Base-by-base conservation (phyloP, 1,284 basidiomycete species). In the Mrakiaceae sp. region DNA sequence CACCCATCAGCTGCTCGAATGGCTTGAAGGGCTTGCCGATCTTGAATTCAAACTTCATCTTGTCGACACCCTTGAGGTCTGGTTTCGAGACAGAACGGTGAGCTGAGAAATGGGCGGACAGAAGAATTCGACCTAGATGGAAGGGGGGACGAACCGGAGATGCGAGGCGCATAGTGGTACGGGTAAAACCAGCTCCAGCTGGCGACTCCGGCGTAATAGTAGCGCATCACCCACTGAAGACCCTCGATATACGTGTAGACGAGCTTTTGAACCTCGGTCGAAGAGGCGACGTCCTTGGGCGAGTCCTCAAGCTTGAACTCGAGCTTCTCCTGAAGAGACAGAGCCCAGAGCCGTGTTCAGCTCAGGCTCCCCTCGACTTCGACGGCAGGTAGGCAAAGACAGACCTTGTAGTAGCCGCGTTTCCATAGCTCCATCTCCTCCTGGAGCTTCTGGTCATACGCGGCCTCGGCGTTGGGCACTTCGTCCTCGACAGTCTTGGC, bases 161-260 rank as follows among this genome's bases (percentile, higher is more conserved):
- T 94, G 60, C 91, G 84, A 12, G 93, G 95, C 0, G 95, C 88
- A 75, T 96, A 98, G 75, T 98, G 95, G 75, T 97, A 98, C 74
- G 94, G 81, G 78, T 98, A 98, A 80, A 97, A 98, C 96, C 96
- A 98, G 42, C 90, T 84, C 95, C 95, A 98, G 5, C 91, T 94
- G 2, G 90, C 89, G 12, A 97, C 93, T 48, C 95, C 95, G 69
- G 88, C 86, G 77, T 98, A 98, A 76, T 98, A 98, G 77, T 98
- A 98, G 74, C 93, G 88, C 84, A 98, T 87, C 46, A 98, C 92
- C 96, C 95, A 98, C 74, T 98, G 96, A 67, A 98, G 78, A 0
- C 95, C 96, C 74, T 98, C 92, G 50, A 92, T 83, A 75, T 97
- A 98, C 67, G 85, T 83, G 72, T 82, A 91, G 9, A 84, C 79